A percentile compares a stretch with the other conserved stretches of the same genome.
These are phyloP conservation scores for Hortiboletus flavorubellus DNA, from an alignment of 768 basidiomycete genomes.

Conservation along the genomic window DNA sequence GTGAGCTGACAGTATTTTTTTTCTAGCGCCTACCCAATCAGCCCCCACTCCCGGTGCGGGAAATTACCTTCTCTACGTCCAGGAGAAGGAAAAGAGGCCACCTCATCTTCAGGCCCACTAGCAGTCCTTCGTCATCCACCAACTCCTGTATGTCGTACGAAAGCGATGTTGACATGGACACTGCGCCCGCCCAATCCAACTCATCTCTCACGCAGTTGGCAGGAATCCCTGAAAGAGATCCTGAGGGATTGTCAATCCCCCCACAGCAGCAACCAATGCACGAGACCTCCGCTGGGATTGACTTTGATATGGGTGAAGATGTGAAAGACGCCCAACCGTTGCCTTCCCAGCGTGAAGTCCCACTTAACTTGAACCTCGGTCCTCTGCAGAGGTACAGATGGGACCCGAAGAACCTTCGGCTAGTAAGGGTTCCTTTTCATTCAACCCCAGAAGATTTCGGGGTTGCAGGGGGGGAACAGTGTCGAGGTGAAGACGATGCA, in stretches of 20 bases:
- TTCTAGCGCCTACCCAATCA: constrained; percentile 26
- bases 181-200: background rate
- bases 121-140: background rate
- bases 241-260: no score
- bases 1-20: background rate
- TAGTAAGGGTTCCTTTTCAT: background rate
- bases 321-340: background rate
- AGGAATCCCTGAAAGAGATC: background rate
- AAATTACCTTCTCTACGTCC: background rate
- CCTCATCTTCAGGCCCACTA: background rate
- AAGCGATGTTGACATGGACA: no score
- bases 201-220: background rate
- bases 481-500: constrained; percentile 10
- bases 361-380: background rate
- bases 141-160: background rate
- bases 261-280: background rate
- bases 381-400: constrained; percentile 11
- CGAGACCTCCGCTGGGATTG: background rate
- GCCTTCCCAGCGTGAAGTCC: background rate
- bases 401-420: background rate
- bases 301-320: background rate
- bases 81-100: background rate
- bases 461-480: background rate
- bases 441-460: background rate
- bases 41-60: constrained; percentile 20